Base-by-base conservation (phyloP, 257 asterid genomes). In the Lavandula angustifolia region DNA sequence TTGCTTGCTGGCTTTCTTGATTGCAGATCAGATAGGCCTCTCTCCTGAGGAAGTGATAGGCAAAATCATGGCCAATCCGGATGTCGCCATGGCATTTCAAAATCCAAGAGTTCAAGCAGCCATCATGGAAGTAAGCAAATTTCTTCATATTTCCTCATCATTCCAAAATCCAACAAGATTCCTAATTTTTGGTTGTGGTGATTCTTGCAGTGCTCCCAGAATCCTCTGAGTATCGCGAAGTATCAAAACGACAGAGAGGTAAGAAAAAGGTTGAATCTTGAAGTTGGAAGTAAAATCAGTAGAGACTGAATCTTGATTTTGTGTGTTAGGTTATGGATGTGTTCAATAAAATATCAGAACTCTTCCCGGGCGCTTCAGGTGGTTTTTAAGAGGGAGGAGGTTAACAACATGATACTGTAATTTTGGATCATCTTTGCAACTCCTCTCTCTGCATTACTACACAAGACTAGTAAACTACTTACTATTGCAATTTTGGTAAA, bases 181-280 rank as follows among this genome's bases (percentile, higher is more conserved):
- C 1, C 1, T 2, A 31, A 60, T 9, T 16, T 54, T 48, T 72
- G 47, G 17, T 40, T 49, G 9, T 71, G 41, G 40, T 46, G 16
- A 3, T 31, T 60, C 60, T 76, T 73, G 70, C 97, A 92, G 98
- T 87, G 96, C 49, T 92, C 97, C 16, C 96, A 92, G 63, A 92
- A 92, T 76, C 98, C 98, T 14, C 1, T 87, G 65, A 92, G 88
- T 59, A 92, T 87, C 11, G 85, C 91, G 66, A 92, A 92, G 78
- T 92, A 92, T 78, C 96, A 89, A 76, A 84, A 87, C 16, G 98
- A 92, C 84, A 89, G 87, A 87, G 98, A 92, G 95, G 98, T 92
- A 77, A 57, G 58, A 56, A n/a, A 50, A 37, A 60, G 3, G 38
- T 40, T 22, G 27, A 22, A 22, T 22, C 27, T 22, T 22, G n/a